phyloP scores from a whole-genome alignment of 148 eudicot genomes.

The Fagopyrum homotropicum region DNA sequence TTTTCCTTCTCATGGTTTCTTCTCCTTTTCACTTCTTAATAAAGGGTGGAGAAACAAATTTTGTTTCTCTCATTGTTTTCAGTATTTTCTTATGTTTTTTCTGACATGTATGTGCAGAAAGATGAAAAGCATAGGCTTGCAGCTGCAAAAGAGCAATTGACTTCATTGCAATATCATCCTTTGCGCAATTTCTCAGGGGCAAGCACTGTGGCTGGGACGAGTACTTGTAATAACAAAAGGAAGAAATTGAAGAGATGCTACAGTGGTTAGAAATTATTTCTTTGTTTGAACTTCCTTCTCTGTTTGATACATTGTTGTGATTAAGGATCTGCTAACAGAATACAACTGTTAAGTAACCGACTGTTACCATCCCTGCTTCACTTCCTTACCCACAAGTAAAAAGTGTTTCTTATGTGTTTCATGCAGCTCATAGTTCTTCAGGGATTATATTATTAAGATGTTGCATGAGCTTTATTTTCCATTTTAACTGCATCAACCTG shows the following conservation, averaged over 20 bases:
- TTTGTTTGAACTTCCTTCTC: not conserved
- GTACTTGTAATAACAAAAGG: conserved; percentile 23
- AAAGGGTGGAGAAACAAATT: not conserved
- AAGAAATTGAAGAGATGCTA: conserved; percentile 38
- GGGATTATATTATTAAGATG: not conserved
- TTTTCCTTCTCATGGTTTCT: conserved; percentile 1
- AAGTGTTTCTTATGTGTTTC: not conserved
- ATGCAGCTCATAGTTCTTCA: not conserved
- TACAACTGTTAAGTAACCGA: too few relatives aligned
- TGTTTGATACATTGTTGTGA: not conserved
- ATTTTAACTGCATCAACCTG: not conserved
- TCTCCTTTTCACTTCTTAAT: conserved; percentile 13
- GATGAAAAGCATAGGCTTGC: conserved; percentile 59
- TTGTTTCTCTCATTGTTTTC: not conserved
- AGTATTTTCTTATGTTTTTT: not conserved
- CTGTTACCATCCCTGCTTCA: not conserved
- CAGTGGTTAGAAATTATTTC: conserved; percentile 20
- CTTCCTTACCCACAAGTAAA: not conserved
- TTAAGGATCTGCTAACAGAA: not conserved
- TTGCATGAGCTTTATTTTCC: not conserved
- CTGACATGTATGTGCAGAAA: conserved; percentile 31
- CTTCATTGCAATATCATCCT: conserved; percentile 63
- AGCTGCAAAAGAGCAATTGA: conserved; percentile 41
- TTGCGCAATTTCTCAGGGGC: conserved; percentile 30
- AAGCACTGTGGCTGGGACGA: conserved; percentile 20